Percentiles rank a stretch among this genome's conserved stretches.
Conservation (phyloP, 495 filamentous ascomycete genomes). For the Cenococcum geophilum region DNA sequence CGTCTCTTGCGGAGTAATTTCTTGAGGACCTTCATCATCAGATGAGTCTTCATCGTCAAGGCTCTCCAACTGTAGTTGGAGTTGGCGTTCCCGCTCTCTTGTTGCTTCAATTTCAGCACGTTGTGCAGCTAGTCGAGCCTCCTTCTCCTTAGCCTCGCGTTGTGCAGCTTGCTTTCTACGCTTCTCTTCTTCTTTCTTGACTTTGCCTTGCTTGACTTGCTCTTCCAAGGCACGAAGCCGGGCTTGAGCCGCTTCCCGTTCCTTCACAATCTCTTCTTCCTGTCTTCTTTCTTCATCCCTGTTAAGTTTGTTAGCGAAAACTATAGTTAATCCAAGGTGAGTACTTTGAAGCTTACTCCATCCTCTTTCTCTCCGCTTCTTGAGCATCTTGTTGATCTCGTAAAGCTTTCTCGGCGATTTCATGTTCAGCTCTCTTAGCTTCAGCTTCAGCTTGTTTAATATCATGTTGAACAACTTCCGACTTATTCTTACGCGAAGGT, state of each 20-base stretch:
- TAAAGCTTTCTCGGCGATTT: conserved; percentile 48
- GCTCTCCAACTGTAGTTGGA: conserved; percentile 78
- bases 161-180: conserved; percentile 80
- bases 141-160: conserved; percentile 81
- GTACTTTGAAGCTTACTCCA: conserved; percentile 67
- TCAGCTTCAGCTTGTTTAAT: conserved; percentile 37
- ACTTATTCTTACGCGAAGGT: conserved; percentile 66
- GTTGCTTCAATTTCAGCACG: conserved; percentile 89
- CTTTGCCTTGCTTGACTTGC: conserved; percentile 85
- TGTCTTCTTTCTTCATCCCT: conserved; percentile 72
- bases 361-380: conserved; percentile 61
- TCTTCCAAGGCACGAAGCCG: conserved; percentile 85
- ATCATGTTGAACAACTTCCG: conserved; percentile 51
- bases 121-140: conserved; percentile 74
- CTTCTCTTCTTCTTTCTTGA: conserved; percentile 97
- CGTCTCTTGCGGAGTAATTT: conserved; percentile 74
- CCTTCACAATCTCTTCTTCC: conserved; percentile 70
- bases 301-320: conserved; percentile 25
- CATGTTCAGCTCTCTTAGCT: conserved; percentile 41
- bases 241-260: conserved; percentile 75
- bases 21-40: conserved; percentile 78
- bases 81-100: conserved; percentile 76
- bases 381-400: conserved; percentile 73
- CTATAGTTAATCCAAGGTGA: background rate
- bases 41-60: conserved; percentile 73